A percentile compares a stretch with the other conserved stretches of the same genome.
These are phyloP conservation scores for Diaporthe ampelina DNA, from an alignment of 2,329 filamentous ascomycete species.

Conservation along the genomic window DNA sequence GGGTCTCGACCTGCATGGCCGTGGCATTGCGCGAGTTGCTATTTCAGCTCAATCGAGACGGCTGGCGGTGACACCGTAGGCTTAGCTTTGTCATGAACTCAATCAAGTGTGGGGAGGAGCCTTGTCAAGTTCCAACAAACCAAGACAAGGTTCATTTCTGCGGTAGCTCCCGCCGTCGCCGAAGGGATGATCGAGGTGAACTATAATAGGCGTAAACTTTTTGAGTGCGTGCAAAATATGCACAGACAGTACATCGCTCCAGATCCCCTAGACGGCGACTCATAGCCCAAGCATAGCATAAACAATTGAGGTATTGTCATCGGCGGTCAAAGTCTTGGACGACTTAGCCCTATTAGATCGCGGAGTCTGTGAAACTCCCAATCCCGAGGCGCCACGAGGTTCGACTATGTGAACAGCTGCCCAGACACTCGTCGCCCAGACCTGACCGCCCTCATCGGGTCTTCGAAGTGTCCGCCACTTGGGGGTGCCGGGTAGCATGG, in stretches of 20 bases:
- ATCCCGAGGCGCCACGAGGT: conserved; percentile 6
- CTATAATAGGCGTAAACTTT: neutral
- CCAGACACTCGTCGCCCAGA: neutral
- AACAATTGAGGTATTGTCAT: neutral
- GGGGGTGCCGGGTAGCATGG: neutral
- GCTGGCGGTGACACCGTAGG: conserved; percentile 4
- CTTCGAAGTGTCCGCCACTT: neutral
- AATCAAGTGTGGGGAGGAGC: conserved; percentile 9
- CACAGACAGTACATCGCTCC: conserved; percentile 11
- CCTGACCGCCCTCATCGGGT: neutral
- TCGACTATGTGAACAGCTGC: neutral
- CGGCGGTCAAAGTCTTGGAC: conserved; percentile 28
- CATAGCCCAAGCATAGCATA: conserved; percentile 4
- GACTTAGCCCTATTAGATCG: neutral
- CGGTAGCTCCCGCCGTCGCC: conserved; percentile 28
- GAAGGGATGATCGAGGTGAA: conserved; percentile 9
- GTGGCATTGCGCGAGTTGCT: conserved; percentile 3
- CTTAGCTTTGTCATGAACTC: conserved; percentile 15
- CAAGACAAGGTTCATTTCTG: conserved; percentile 21
- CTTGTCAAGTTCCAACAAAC: neutral
- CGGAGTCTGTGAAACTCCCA: conserved; percentile 24
- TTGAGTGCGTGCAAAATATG: neutral
- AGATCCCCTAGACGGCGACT: conserved; percentile 23
- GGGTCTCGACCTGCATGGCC: conserved; percentile 1
- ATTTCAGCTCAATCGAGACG: conserved; percentile 1